Conservation (phyloP, 1,284 basidiomycete species). For the Puccinia polysora region DNA sequence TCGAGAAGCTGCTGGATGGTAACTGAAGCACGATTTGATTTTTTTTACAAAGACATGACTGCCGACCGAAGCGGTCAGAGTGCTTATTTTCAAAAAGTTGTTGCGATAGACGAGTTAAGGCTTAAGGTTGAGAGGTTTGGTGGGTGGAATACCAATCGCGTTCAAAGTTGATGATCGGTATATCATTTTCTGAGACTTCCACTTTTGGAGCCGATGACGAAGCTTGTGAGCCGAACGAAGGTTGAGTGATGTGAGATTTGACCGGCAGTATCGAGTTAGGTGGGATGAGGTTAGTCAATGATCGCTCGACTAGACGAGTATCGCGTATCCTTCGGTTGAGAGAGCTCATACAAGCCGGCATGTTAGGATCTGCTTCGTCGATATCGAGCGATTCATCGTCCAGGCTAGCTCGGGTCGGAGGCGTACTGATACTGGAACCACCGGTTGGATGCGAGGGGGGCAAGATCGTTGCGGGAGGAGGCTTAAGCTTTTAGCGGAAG, state of each 20-base stretch:
- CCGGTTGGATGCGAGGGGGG: conserved; percentile 21
- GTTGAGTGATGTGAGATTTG: not conserved
- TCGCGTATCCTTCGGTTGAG: conserved; percentile 28
- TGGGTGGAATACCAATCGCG: conserved; percentile 37
- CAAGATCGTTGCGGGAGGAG: conserved; percentile 11
- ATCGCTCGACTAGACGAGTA: conserved; percentile 32
- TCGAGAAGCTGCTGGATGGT: too few species aligned
- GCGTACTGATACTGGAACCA: too few species aligned
- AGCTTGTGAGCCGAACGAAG: not conserved
- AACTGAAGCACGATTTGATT: too few species aligned
- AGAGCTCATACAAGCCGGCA: conserved; percentile 19
- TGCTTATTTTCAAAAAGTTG: too few species aligned
- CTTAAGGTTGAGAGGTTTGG: too few species aligned
- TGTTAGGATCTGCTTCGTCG: conserved; percentile 23
- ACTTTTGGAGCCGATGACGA: not conserved
- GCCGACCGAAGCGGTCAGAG: too few species aligned
- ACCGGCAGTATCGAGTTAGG: conserved; percentile 4
- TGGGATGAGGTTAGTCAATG: conserved; percentile 30
- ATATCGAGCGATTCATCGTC: not conserved
- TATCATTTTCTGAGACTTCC: conserved; percentile 7
- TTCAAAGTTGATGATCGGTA: conserved; percentile 39
- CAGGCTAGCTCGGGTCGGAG: not conserved
- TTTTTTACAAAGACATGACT: too few species aligned
- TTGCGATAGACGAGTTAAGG: too few species aligned
- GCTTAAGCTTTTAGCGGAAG: conserved; percentile 3